These are phyloP conservation scores for Hamamelis virginiana DNA, from an alignment of 164 flowering plant species.

Conservation along the genomic window DNA sequence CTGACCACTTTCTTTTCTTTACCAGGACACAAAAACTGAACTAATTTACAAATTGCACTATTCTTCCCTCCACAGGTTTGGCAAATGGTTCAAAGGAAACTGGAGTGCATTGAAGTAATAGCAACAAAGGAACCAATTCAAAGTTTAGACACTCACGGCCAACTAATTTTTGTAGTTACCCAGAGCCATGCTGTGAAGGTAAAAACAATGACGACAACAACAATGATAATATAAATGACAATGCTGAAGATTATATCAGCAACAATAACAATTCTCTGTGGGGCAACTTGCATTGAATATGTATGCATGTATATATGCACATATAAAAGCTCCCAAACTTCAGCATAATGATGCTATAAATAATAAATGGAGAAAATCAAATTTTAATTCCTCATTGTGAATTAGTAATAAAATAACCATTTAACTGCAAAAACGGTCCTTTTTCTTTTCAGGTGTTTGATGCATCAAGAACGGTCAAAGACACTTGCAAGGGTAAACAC, in stretches of 20 bases:
- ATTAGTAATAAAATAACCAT: not conserved
- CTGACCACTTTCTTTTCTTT: not conserved
- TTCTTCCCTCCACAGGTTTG: slow-evolving; percentile 50
- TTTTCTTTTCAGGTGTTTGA: slow-evolving; percentile 50
- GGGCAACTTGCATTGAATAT: not conserved
- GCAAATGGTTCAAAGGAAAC: slow-evolving; percentile 51
- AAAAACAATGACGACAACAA: not conserved
- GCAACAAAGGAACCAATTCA: slow-evolving; percentile 52
- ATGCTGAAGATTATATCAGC: not conserved
- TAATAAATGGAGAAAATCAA: not conserved
- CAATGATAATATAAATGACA: not conserved
- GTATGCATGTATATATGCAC: not conserved
- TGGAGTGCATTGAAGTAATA: slow-evolving; percentile 64
- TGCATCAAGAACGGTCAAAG: slow-evolving; percentile 42
- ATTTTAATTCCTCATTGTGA: not conserved
- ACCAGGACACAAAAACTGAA: not conserved
- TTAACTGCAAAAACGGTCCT: not conserved
- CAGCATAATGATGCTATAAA: not conserved
- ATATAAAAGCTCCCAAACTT: not conserved
- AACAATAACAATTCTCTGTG: too few species aligned
- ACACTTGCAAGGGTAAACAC: slow-evolving; percentile 49
- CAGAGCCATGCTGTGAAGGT: slow-evolving; percentile 60
- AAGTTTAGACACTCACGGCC: slow-evolving; percentile 46
- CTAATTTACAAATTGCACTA: not conserved
- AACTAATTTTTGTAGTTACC: slow-evolving; percentile 42